These are phyloP conservation scores for Dictyophora rubrovolvata DNA, from an alignment of 768 basidiomycete genomes.

Conservation along the genomic window DNA sequence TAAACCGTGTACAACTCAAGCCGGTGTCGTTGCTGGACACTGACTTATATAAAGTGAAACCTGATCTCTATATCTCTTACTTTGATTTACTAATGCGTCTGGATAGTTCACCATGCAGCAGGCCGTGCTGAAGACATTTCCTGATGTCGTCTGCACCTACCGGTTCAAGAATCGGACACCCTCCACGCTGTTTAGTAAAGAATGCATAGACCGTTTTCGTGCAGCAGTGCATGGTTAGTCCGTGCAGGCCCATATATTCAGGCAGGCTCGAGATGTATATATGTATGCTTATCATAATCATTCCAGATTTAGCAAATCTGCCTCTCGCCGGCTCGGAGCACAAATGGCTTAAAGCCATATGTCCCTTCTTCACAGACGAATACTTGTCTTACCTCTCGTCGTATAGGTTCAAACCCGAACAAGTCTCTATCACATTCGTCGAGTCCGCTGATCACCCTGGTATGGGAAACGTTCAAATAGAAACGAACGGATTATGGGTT, in stretches of 20 bases:
- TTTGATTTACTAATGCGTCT: background rate
- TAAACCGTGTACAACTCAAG: background rate
- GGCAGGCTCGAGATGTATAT: background rate
- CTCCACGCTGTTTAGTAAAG: slow-evolving; percentile 51
- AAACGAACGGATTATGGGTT: slow-evolving; percentile 60
- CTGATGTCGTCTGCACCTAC: slow-evolving; percentile 59
- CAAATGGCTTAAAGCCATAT: slow-evolving; percentile 52
- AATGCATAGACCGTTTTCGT: slow-evolving; percentile 51
- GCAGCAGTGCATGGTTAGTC: slow-evolving; percentile 45
- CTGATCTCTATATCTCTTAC: background rate
- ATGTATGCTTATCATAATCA: background rate
- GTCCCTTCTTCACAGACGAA: slow-evolving; percentile 58
- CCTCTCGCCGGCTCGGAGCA: slow-evolving; percentile 50
- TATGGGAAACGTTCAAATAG: slow-evolving; percentile 61
- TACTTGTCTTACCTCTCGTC: slow-evolving; percentile 71
- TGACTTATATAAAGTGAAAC: slow-evolving; percentile 80
- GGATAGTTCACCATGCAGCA: slow-evolving; percentile 93
- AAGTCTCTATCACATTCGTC: slow-evolving; percentile 56
- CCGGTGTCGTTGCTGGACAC: slow-evolving; percentile 73
- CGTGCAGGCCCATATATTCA: background rate
- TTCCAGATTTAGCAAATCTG: slow-evolving; percentile 61
- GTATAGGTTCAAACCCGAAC: slow-evolving; percentile 66
- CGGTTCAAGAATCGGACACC: slow-evolving; percentile 72
- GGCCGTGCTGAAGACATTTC: slow-evolving; percentile 71
- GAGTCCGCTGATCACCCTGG: slow-evolving; percentile 38